Conservation (phyloP, 768 basidiomycete genomes). For the Ephemerocybe angulata region DNA sequence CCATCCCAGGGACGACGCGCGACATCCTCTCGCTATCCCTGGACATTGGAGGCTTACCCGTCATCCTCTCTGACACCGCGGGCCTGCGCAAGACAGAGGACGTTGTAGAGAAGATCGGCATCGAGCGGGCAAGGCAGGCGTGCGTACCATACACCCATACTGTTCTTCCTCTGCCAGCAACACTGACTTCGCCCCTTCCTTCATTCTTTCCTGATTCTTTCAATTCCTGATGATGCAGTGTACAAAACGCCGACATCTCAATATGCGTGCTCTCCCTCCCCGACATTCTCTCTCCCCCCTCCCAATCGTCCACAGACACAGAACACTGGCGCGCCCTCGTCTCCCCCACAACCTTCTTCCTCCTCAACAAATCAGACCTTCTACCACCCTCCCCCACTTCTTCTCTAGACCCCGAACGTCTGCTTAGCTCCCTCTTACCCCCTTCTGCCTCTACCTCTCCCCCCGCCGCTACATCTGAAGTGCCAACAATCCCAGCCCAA, state of each 20-base stretch:
- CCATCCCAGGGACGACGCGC: conserved; percentile 84
- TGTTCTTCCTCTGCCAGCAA: neutral
- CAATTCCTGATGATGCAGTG: conserved; percentile 43
- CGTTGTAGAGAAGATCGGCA: conserved; percentile 75
- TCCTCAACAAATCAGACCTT: conserved; percentile 81
- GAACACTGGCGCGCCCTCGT: conserved; percentile 44
- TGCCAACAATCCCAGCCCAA: neutral
- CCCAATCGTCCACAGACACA: conserved; percentile 3
- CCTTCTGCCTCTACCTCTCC: neutral
- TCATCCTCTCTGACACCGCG: conserved; percentile 82
- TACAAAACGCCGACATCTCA: conserved; percentile 62
- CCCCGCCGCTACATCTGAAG: neutral
- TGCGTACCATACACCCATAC: conserved; percentile 45
- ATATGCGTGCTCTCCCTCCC: conserved; percentile 81
- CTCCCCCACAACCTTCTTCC: conserved; percentile 54
- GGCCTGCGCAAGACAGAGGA: conserved; percentile 71
- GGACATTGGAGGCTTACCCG: conserved; percentile 83
- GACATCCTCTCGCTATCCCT: conserved; percentile 83
- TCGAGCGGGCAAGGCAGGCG: conserved; percentile 69
- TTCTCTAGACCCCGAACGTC: neutral
- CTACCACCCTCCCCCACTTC: conserved; percentile 12
- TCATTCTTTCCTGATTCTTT: neutral
- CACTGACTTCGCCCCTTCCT: neutral
- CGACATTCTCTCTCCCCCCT: conserved; percentile 29
- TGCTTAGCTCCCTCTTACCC: neutral